Conservation (phyloP, 108 stramenopile genomes). For the Skeletonema menzelii region DNA sequence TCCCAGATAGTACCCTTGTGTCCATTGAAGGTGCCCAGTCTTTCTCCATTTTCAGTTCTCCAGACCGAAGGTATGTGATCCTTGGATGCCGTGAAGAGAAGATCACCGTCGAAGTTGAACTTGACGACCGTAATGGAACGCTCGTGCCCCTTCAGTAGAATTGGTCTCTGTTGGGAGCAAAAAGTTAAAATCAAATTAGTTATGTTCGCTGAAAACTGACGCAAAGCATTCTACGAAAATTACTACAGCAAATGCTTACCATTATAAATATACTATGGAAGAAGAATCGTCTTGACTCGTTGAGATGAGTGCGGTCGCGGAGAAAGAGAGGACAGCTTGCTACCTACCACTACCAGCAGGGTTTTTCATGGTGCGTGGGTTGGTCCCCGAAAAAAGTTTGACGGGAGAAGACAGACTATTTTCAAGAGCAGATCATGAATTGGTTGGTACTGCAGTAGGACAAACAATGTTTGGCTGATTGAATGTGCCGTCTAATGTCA, state of each 20-base stretch:
- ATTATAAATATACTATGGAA: neutral
- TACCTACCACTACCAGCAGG: too few relatives aligned
- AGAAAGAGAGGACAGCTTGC: too few relatives aligned
- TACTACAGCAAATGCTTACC: neutral
- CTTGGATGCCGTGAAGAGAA: conserved; percentile 94
- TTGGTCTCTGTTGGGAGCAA: conserved; percentile 69
- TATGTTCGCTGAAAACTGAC: neutral
- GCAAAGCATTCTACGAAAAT: neutral
- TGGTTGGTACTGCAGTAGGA: too few relatives aligned
- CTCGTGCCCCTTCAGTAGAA: conserved; percentile 98
- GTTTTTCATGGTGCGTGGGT: too few relatives aligned
- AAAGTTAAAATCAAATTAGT: neutral
- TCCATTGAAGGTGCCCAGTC: conserved; percentile 95
- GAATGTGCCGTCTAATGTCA: too few relatives aligned
- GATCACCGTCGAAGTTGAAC: conserved; percentile 96
- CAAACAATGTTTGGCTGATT: too few relatives aligned
- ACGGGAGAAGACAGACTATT: too few relatives aligned
- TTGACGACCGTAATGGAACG: conserved; percentile 96
- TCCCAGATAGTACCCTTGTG: conserved; percentile 99
- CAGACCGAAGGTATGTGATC: conserved; percentile 94
- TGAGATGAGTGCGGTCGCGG: neutral
- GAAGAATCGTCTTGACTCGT: neutral
- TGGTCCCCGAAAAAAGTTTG: too few relatives aligned
- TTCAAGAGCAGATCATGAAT: too few relatives aligned
- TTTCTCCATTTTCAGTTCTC: conserved; percentile 93